phyloP scores from a whole-genome alignment of 148 eudicot genomes.

The Camellia lanceoleosa region DNA sequence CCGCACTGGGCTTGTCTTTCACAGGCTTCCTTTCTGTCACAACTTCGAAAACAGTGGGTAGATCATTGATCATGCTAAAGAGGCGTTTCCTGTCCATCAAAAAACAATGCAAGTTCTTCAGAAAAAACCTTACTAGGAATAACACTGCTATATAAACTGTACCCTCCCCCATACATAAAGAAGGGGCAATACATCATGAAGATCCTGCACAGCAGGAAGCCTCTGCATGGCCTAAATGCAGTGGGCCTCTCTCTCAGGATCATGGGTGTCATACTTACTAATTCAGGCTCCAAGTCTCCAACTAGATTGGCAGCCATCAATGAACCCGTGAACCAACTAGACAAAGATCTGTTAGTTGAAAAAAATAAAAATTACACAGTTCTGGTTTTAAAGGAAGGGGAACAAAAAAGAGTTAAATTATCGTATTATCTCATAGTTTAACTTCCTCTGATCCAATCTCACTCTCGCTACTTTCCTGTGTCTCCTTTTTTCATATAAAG shows the following conservation, averaged over 20 bases:
- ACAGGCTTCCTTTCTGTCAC: slow-evolving; percentile 60
- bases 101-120: slow-evolving; percentile 4
- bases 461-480: background rate
- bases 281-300: background rate
- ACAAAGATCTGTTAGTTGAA: background rate
- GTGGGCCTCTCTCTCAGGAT: background rate
- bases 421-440: background rate
- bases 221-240: background rate
- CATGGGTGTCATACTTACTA: background rate
- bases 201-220: background rate
- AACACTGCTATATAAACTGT: background rate
- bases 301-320: slow-evolving; percentile 3
- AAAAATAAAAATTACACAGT: background rate
- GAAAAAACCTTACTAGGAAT: background rate
- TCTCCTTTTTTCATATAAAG: background rate
- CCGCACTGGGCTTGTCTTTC: slow-evolving; percentile 73
- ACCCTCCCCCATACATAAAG: background rate
- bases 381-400: background rate
- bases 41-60: slow-evolving; percentile 75
- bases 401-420: background rate
- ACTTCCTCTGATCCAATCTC: background rate
- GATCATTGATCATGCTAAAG: slow-evolving; percentile 75
- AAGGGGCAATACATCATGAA: background rate
- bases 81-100: slow-evolving; percentile 65
- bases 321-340: background rate